These are phyloP conservation scores for Aspergillus ostianus DNA, from an alignment of 495 filamentous ascomycete genomes.

Conservation along the genomic window DNA sequence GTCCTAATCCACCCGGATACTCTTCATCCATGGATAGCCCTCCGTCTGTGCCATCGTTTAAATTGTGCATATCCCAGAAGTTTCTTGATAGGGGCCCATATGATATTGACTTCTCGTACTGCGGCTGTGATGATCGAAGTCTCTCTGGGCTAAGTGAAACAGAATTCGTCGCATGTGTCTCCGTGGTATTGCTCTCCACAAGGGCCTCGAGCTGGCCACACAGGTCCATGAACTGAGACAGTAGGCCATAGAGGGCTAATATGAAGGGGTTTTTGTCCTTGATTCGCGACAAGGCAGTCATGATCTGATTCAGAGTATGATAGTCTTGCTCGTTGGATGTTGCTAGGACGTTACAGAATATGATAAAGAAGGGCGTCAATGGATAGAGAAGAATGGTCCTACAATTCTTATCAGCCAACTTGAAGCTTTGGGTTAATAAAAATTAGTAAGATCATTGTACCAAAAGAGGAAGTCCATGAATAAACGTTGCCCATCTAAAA, in stretches of 20 bases:
- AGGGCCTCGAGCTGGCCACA: neutral
- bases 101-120: neutral
- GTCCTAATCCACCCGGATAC: neutral
- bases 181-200: neutral
- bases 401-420: neutral
- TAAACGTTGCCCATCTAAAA: neutral
- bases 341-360: conserved; percentile 36
- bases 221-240: conserved; percentile 2
- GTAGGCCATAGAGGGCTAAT: neutral
- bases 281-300: neutral
- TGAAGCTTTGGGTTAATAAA: neutral
- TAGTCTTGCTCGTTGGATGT: conserved; percentile 32
- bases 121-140: neutral
- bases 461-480: conserved; percentile 35
- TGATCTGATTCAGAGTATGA: neutral
- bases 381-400: conserved; percentile 36
- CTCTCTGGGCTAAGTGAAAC: neutral
- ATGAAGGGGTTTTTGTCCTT: neutral
- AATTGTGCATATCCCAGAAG: neutral
- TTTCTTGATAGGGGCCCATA: neutral
- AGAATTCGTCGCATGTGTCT: neutral
- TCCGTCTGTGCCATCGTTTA: neutral
- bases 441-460: conserved; percentile 12
- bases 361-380: conserved; percentile 31
- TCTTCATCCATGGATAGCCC: neutral